phyloP scores from a whole-genome alignment of 1,139 yeast genomes.

The Pichia sp. region DNA sequence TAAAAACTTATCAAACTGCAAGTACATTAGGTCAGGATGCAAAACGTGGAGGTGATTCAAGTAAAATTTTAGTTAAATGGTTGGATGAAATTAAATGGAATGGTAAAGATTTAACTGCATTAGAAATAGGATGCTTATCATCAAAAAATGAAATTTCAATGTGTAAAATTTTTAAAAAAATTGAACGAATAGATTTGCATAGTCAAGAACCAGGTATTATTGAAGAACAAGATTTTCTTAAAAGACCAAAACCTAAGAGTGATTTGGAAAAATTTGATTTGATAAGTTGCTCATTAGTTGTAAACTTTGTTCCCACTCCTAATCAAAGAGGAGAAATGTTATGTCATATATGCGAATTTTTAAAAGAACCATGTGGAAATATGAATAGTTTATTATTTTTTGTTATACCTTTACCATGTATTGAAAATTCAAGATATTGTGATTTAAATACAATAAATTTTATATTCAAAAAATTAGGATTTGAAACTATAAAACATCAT shows the following conservation, averaged over 20 bases:
- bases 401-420: slow-evolving; percentile 85
- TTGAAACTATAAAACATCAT: slow-evolving; percentile 39
- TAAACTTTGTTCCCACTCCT: slow-evolving; percentile 80
- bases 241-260: slow-evolving; percentile 51
- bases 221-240: slow-evolving; percentile 76
- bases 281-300: slow-evolving; percentile 76
- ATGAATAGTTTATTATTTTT: slow-evolving; percentile 42
- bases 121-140: slow-evolving; percentile 80
- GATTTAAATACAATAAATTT: slow-evolving; percentile 36
- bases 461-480: slow-evolving; percentile 58
- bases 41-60: slow-evolving; percentile 85
- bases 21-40: slow-evolving; percentile 76
- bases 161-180: slow-evolving; percentile 39
- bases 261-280: slow-evolving; percentile 49
- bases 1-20: slow-evolving; percentile 75
- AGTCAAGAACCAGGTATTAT: slow-evolving; percentile 67
- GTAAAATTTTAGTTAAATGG: slow-evolving; percentile 71
- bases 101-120: slow-evolving; percentile 32
- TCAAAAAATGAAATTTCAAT: slow-evolving; percentile 65
- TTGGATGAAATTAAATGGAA: slow-evolving; percentile 32
- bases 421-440: slow-evolving; percentile 73
- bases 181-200: slow-evolving; percentile 69
- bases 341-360: slow-evolving; percentile 49
- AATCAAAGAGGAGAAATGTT: slow-evolving; percentile 73
- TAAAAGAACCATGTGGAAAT: slow-evolving; percentile 32